Evolutionary conservation across 768 basidiomycete genomes (phyloP), one percentile per base, ranked within the genome.

Genomic region (Termitomyces sp.): DNA sequence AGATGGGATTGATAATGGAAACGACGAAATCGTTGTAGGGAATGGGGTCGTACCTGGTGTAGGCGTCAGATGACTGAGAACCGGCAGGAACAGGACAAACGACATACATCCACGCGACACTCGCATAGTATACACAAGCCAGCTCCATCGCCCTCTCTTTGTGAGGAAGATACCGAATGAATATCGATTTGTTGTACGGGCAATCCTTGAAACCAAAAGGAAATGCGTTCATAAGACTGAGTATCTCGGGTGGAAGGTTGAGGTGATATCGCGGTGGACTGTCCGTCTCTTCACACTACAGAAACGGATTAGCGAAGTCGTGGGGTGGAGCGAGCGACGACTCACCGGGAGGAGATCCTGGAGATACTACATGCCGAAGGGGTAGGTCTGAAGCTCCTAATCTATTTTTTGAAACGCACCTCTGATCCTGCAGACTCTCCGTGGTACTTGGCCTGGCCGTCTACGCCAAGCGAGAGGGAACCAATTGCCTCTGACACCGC

Each of bases 391-490:
- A 44, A 20, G 48, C 22, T 32, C 36, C 22, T 42, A 33, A 8
- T 20, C 24, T 34, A 42, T 24, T 32, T 13, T 27, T n/a, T 13
- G 5, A 6, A 16, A 45, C 26, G 62, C 60, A 81, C 82, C 74
- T 82, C 82, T 24, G 81, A 78, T 18, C 76, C 72, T 24, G 81
- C 76, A 5, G 78, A 76, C 58, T 76, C 78, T 13, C 82, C 82
- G 60, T 79, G 78, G 65, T 82, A 83, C 56, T 72, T 76, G 1
- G 76, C 69, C 50, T 79, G 76, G n/a, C 81, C 82, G 52, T 82
- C 74, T 6, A 69, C 50, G 39, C 78, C 79, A 36, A 84, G 77
- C 0, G 81, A 73, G 12, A 84, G 73, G 7, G 81, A 78, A 24
- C 82, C 82, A 42, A 82, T 68, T 26, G 71, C 70, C 34, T 76